Evolutionary conservation across 257 asterid genomes (phyloP).

Genomic region (Nicotiana tabacum): DNA sequence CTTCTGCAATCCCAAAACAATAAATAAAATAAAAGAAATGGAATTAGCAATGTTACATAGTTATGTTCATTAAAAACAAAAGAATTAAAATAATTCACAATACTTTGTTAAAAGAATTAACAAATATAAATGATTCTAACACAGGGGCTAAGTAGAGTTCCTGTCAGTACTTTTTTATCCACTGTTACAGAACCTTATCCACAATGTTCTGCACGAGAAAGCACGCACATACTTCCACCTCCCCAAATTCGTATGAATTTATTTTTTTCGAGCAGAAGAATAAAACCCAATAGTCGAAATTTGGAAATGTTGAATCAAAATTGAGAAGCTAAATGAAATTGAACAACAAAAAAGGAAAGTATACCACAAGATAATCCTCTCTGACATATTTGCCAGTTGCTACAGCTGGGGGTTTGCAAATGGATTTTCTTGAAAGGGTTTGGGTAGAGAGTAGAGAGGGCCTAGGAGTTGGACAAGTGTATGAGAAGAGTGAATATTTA

Average conservation of each 20-base stretch:
- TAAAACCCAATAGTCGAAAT: neutral
- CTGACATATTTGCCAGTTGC: constrained; percentile 57
- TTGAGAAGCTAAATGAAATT: neutral
- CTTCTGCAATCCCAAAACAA: constrained; percentile 41
- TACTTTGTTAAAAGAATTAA: neutral
- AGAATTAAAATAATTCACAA: neutral
- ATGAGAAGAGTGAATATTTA: neutral
- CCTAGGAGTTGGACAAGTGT: neutral
- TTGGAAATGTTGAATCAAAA: neutral
- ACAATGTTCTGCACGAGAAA: neutral
- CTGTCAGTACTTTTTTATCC: neutral
- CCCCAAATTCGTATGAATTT: neutral
- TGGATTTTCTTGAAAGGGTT: constrained; percentile 40
- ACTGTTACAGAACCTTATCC: neutral
- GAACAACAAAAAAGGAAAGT: neutral
- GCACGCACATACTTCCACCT: neutral
- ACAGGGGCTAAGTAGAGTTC: neutral
- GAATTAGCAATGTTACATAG: neutral
- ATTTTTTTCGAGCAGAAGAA: neutral
- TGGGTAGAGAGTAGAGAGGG: constrained; percentile 39
- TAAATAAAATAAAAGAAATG: neutral
- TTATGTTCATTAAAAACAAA: neutral
- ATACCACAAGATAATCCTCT: constrained; percentile 95
- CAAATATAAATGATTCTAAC: neutral
- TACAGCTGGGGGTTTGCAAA: constrained; percentile 46